phyloP scores from a whole-genome alignment of 495 filamentous ascomycete species.

The Melanomma pulvis-pyrius region DNA sequence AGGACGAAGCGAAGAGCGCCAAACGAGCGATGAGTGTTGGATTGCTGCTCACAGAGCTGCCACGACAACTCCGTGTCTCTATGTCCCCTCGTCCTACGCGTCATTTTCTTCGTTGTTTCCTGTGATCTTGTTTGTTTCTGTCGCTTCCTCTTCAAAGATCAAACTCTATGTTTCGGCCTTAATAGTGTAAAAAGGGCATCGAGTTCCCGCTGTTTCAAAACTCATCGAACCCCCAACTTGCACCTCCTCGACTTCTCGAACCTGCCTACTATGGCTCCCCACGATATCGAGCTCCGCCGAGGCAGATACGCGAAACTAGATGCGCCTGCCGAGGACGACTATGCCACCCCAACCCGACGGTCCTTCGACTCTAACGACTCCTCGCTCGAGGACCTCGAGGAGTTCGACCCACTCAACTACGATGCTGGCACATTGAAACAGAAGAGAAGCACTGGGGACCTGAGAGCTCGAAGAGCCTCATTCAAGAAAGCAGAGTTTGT shows the following conservation, averaged over 20 bases:
- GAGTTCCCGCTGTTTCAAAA: conserved; percentile 16
- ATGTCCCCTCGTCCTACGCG: neutral
- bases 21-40: neutral
- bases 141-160: neutral
- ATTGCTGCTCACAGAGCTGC: neutral
- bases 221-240: neutral
- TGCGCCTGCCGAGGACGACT: conserved; percentile 25
- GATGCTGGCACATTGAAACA: conserved; percentile 39
- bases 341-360: conserved; percentile 20
- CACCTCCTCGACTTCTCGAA: neutral
- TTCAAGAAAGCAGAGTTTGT: conserved; percentile 22
- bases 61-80: conserved; percentile 15
- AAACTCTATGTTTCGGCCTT: conserved; percentile 1
- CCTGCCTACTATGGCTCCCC: conserved; percentile 8
- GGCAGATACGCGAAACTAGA: conserved; percentile 40
- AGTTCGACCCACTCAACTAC: conserved; percentile 47
- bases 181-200: neutral
- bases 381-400: conserved; percentile 43
- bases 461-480: conserved; percentile 24
- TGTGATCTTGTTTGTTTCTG: neutral
- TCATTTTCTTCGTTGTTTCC: conserved; percentile 1
- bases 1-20: neutral
- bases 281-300: conserved; percentile 36
- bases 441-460: conserved; percentile 30
- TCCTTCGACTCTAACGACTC: conserved; percentile 39